These are phyloP conservation scores for Evernia prunastri DNA, from an alignment of 495 filamentous ascomycete genomes.

Conservation along the genomic window DNA sequence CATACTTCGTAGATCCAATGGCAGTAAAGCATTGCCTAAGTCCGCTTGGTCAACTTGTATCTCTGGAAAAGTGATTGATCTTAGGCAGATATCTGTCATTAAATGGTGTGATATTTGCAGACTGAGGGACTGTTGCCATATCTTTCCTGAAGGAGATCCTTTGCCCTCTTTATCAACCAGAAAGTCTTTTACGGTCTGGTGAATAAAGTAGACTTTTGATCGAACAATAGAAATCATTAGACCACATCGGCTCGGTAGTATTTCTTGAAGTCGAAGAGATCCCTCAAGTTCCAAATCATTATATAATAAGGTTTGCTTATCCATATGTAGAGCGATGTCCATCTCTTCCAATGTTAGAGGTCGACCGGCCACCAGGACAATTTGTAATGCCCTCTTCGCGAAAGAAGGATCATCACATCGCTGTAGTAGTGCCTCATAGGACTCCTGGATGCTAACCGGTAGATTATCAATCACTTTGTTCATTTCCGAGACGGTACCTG, in stretches of 20 bases:
- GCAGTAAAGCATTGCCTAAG: conserved; percentile 10
- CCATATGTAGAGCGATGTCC: conserved; percentile 33
- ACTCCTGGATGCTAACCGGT: conserved; percentile 28
- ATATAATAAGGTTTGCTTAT: conserved; percentile 20
- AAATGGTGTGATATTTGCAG: conserved; percentile 10
- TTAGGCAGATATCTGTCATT: conserved; percentile 4
- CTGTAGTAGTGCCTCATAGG: conserved; percentile 34
- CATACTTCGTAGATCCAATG: conserved; percentile 10
- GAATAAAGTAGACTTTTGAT: conserved; percentile 35
- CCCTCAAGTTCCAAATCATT: conserved; percentile 25
- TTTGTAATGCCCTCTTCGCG: conserved; percentile 32
- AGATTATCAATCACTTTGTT: conserved; percentile 28
- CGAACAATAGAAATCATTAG: conserved; percentile 34
- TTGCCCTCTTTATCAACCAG: conserved; percentile 12
- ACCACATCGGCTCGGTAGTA: conserved; percentile 31
- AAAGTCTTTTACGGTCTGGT: conserved; percentile 40
- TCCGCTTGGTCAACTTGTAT: background rate
- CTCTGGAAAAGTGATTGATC: conserved; percentile 12
- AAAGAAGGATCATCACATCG: conserved; percentile 19
- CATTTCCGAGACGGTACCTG: conserved; percentile 20
- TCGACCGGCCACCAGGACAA: conserved; percentile 32
- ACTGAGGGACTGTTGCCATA: conserved; percentile 6
- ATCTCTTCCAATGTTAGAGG: conserved; percentile 37
- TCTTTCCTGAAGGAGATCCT: background rate
- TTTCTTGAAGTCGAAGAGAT: conserved; percentile 26